Conservation (phyloP, 2,329 filamentous ascomycete genomes). For the Penicillium sp. region DNA sequence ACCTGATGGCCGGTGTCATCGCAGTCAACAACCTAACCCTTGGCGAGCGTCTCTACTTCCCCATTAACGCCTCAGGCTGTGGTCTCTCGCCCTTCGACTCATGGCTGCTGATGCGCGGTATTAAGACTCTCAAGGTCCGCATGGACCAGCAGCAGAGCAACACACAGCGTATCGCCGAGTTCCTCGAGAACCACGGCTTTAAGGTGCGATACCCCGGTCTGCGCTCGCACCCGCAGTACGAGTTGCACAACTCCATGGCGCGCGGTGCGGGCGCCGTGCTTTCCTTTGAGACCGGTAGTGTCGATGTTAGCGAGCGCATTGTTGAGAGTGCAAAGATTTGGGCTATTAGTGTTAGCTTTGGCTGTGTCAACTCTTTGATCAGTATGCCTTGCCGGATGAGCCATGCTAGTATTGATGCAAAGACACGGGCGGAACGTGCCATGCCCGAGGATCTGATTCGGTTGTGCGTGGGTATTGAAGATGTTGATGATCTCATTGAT, state of each 20-base stretch:
- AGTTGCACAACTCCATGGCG: conserved; percentile 93
- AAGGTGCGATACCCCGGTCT: conserved; percentile 92
- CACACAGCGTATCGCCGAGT: conserved; percentile 85
- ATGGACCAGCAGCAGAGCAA: conserved; percentile 99
- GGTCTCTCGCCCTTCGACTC: conserved; percentile 93
- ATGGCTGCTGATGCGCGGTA: conserved; percentile 89
- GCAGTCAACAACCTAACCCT: conserved; percentile 80
- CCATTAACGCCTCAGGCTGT: conserved; percentile 94
- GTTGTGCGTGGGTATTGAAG: conserved; percentile 94
- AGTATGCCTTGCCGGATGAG: conserved; percentile 99
- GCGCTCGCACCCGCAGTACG: conserved; percentile 93
- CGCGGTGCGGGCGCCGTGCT: conserved; percentile 91
- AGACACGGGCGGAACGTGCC: conserved; percentile 82
- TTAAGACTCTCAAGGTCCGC: conserved; percentile 94
- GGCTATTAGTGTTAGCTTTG: conserved; percentile 96
- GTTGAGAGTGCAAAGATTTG: conserved; percentile 90
- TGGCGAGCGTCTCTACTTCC: conserved; percentile 90
- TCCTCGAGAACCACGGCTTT: conserved; percentile 89
- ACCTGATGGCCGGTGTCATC: conserved; percentile 97
- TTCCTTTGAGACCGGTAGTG: conserved; percentile 92
- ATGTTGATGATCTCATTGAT: conserved; percentile 86
- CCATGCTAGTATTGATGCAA: conserved; percentile 95
- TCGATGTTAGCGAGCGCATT: conserved; percentile 81
- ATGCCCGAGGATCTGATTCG: conserved; percentile 97
- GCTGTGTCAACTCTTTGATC: conserved; percentile 96